Conservation (phyloP, 345 rosid genomes). For the Lepidium aucheri region DNA sequence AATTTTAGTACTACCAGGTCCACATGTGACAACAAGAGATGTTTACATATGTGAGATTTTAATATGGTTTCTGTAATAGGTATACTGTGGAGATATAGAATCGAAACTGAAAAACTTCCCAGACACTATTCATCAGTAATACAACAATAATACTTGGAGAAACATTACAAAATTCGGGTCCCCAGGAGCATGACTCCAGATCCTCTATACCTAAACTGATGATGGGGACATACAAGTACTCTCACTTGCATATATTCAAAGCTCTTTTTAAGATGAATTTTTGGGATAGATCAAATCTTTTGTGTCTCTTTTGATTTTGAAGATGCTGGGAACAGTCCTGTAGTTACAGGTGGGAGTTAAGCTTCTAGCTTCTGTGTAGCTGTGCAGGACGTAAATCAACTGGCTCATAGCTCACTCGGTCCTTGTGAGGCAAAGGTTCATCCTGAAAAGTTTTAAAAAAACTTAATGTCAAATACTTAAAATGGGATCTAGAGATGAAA, state of each 20-base stretch:
- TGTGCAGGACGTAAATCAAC: constrained; percentile 77
- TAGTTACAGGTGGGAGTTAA: neutral
- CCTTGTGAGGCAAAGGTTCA: constrained; percentile 61
- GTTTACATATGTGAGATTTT: neutral
- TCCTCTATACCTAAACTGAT: neutral
- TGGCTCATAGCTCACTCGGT: constrained; percentile 58
- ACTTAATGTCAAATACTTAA: neutral
- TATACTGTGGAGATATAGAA: neutral
- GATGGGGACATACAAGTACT: neutral
- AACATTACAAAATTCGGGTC: neutral
- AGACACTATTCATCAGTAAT: neutral
- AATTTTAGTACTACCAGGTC: too few species aligned
- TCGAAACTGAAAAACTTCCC: neutral
- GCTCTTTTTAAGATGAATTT: neutral
- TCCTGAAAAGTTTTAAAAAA: constrained; percentile 37
- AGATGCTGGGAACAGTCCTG: neutral
- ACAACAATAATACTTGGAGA: neutral
- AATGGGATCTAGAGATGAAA: neutral
- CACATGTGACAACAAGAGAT: too few species aligned
- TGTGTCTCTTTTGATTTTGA: neutral
- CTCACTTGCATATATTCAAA: neutral
- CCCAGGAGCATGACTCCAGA: neutral
- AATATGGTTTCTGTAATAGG: neutral
- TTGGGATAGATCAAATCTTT: neutral
- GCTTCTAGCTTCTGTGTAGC: constrained; percentile 52